phyloP scores from a whole-genome alignment of 2,329 filamentous ascomycete genomes.

The Daldinia sp. region DNA sequence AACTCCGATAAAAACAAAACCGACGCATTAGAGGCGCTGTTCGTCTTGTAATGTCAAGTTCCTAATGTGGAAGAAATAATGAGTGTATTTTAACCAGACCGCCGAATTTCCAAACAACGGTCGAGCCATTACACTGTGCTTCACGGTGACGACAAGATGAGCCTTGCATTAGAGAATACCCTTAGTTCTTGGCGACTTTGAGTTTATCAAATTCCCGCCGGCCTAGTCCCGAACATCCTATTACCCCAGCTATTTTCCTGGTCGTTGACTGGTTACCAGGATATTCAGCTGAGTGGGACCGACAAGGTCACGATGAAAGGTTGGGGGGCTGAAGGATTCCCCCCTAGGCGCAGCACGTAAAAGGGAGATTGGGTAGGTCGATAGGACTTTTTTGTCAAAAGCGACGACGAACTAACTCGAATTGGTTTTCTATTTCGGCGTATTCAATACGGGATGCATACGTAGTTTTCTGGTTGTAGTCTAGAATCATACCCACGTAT shows the following conservation, averaged over 20 bases:
- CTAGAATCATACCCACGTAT: neutral
- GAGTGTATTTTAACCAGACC: neutral
- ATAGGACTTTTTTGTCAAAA: slow-evolving; percentile 2
- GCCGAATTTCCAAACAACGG: neutral
- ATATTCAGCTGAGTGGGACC: slow-evolving; percentile 28
- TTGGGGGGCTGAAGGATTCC: neutral
- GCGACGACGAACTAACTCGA: neutral
- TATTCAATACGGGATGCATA: neutral
- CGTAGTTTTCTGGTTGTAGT: neutral
- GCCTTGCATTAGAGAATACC: neutral
- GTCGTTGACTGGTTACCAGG: slow-evolving; percentile 6
- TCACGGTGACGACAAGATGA: neutral
- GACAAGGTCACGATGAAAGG: slow-evolving; percentile 12
- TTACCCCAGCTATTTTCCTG: slow-evolving; percentile 5
- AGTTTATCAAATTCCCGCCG: neutral
- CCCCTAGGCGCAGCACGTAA: neutral
- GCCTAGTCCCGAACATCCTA: neutral
- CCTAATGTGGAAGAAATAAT: neutral
- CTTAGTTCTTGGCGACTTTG: neutral
- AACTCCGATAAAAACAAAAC: neutral
- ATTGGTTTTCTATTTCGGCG: neutral
- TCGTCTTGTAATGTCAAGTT: neutral
- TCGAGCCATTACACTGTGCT: neutral
- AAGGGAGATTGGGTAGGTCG: neutral
- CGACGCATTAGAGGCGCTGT: neutral